Evolutionary conservation across 495 filamentous ascomycete species (phyloP).

Genomic region (Polyplosphaeria fusca): DNA sequence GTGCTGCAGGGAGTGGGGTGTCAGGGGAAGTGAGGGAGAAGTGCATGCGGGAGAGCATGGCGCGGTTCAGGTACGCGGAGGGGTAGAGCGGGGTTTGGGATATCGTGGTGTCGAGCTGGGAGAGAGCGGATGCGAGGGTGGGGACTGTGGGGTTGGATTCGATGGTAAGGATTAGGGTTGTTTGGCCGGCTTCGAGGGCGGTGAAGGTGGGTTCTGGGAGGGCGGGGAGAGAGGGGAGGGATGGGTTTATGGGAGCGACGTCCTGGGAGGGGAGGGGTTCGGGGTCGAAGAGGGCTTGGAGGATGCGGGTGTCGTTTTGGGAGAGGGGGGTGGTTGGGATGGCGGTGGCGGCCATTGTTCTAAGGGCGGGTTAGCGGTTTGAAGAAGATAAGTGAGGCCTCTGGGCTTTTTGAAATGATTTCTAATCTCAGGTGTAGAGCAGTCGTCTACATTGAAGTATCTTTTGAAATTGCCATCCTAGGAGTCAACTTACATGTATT

Average conservation of each 20-base stretch:
- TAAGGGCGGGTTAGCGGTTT: too few relatives aligned
- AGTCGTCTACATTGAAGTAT: too few relatives aligned
- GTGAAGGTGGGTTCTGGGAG: constrained; percentile 33
- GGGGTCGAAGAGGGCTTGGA: constrained; percentile 76
- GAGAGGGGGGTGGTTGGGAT: too few relatives aligned
- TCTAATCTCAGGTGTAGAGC: too few relatives aligned
- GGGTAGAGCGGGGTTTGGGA: constrained; percentile 63
- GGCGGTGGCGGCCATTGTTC: too few relatives aligned
- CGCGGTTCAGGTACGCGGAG: constrained; percentile 71
- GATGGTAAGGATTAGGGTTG: constrained; percentile 10
- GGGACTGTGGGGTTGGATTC: constrained; percentile 23
- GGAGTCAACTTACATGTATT: too few relatives aligned
- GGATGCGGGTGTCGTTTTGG: constrained; percentile 65
- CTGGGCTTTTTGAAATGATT: too few relatives aligned
- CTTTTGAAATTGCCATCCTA: too few relatives aligned
- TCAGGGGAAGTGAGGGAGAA: constrained; percentile 46
- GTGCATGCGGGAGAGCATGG: constrained; percentile 63
- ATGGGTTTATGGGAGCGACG: constrained; percentile 46
- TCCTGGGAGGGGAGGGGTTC: constrained; percentile 57
- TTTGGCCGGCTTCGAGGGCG: constrained; percentile 19
- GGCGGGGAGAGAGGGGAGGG: constrained; percentile 61
- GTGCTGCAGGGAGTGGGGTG: neutral
- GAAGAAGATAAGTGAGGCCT: too few relatives aligned
- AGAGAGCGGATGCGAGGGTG: constrained; percentile 39
- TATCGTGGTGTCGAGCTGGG: constrained; percentile 54